Evolutionary conservation across 805 yeast genomes (phyloP).

Genomic region (Kuraishia cidri): DNA sequence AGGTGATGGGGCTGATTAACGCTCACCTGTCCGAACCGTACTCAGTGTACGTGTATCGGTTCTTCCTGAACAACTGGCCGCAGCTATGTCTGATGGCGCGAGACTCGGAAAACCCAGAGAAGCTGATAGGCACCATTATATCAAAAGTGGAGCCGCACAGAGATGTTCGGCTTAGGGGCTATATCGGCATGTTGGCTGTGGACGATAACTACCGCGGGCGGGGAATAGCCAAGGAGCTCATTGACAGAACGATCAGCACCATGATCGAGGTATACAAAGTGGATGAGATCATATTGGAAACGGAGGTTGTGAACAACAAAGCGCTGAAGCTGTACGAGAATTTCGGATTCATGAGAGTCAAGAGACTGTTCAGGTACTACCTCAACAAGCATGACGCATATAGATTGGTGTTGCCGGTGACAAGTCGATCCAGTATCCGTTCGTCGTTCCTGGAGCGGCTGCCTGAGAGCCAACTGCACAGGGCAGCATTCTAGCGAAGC

Average conservation of each 20-base stretch:
- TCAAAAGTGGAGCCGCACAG: slow-evolving; percentile 77
- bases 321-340: slow-evolving; percentile 25
- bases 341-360: slow-evolving; percentile 25
- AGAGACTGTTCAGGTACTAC: slow-evolving; percentile 77
- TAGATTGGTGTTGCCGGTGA: slow-evolving; percentile 74
- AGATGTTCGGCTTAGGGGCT: slow-evolving; percentile 69
- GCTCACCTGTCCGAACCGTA: slow-evolving; percentile 87
- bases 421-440: slow-evolving; percentile 45
- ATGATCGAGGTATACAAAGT: slow-evolving; percentile 57
- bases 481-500: too few relatives aligned
- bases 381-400: slow-evolving; percentile 91
- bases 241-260: slow-evolving; percentile 47
- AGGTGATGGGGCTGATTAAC: slow-evolving; percentile 50
- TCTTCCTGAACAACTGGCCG: slow-evolving; percentile 88
- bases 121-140: slow-evolving; percentile 74
- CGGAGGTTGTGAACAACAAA: slow-evolving; percentile 67
- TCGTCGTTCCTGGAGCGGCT: slow-evolving; percentile 49
- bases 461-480: too few relatives aligned
- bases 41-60: slow-evolving; percentile 86
- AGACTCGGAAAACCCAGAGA: slow-evolving; percentile 14
- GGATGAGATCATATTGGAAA: slow-evolving; percentile 90
- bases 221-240: slow-evolving; percentile 76
- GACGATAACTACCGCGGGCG: slow-evolving; percentile 59
- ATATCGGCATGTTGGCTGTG: slow-evolving; percentile 94
- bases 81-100: slow-evolving; percentile 64